These are phyloP conservation scores for Metarhizium humberi DNA, from an alignment of 2,329 filamentous ascomycete species.

Conservation along the genomic window DNA sequence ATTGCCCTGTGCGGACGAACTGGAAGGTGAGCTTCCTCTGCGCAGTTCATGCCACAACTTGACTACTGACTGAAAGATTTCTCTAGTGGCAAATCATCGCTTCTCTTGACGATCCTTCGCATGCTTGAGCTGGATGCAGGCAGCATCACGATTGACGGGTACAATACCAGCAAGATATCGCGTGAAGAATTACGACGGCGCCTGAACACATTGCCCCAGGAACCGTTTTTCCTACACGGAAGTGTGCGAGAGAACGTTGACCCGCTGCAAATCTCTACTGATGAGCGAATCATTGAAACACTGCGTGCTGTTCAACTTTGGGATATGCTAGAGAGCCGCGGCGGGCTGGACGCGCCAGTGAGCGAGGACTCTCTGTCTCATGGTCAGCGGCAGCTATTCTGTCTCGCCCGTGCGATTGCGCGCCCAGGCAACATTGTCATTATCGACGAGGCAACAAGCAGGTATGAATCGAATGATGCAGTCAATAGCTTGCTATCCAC, in stretches of 20 bases:
- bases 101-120: conserved; percentile 10
- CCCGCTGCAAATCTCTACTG: conserved; percentile 3
- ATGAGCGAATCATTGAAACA: conserved; percentile 4
- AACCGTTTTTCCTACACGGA: conserved; percentile 9
- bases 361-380: neutral
- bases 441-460: conserved; percentile 3
- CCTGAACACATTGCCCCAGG: conserved; percentile 12
- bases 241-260: conserved; percentile 11
- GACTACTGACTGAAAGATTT: neutral
- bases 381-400: conserved; percentile 11
- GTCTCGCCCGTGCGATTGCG: conserved; percentile 18
- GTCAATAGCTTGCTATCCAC: too few relatives aligned
- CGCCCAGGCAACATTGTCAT: conserved; percentile 1
- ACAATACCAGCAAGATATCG: conserved; percentile 7
- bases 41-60: neutral
- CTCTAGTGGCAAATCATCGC: conserved; percentile 13
- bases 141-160: conserved; percentile 9
- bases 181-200: conserved; percentile 10
- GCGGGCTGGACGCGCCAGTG: neutral
- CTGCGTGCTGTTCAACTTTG: conserved; percentile 7
- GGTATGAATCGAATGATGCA: neutral
- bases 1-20: conserved; percentile 18
- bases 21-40: conserved; percentile 7
- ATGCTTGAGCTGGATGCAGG: conserved; percentile 8
- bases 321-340: conserved; percentile 2